phyloP scores from a whole-genome alignment of 805 yeast species.

The Millerozyma acaciae region DNA sequence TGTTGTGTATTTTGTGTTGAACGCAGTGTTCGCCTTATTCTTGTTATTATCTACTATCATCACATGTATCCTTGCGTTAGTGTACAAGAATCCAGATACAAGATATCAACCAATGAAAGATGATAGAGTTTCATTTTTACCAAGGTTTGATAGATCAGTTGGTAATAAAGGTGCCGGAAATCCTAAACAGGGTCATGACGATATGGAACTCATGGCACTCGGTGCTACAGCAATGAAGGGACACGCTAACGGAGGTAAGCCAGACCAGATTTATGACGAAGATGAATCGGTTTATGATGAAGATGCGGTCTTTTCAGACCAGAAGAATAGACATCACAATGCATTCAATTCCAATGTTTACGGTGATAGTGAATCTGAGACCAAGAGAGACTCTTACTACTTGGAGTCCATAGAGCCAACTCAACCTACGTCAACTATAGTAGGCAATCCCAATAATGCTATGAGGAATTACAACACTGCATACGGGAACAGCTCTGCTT shows the following conservation, averaged over 20 bases:
- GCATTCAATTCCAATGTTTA: constrained; percentile 7
- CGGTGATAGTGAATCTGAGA: constrained; percentile 9
- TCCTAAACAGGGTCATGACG: constrained; percentile 29
- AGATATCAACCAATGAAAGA: constrained; percentile 95
- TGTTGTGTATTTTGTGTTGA: constrained; percentile 79
- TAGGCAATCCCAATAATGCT: constrained; percentile 35
- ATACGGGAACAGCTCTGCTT: constrained; percentile 9
- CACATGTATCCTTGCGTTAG: constrained; percentile 78
- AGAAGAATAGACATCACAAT: constrained; percentile 9
- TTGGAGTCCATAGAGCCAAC: constrained; percentile 34
- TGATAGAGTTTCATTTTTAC: constrained; percentile 93
- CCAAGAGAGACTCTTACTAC: constrained; percentile 26
- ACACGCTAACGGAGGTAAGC: constrained; percentile 40
- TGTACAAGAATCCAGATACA: constrained; percentile 90
- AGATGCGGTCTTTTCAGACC: constrained; percentile 12
- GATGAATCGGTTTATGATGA: constrained; percentile 35
- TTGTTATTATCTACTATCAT: constrained; percentile 81
- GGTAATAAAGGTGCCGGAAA: constrained; percentile 12
- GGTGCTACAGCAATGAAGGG: constrained; percentile 69
- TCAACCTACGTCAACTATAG: constrained; percentile 41
- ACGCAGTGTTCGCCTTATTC: constrained; percentile 83
- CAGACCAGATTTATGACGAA: constrained; percentile 19
- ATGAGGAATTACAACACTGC: constrained; percentile 19
- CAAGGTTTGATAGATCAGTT: constrained; percentile 46
- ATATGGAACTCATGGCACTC: constrained; percentile 65